Base-by-base conservation (phyloP, 805 yeast species). In the Cyberlindnera meyerae region DNA sequence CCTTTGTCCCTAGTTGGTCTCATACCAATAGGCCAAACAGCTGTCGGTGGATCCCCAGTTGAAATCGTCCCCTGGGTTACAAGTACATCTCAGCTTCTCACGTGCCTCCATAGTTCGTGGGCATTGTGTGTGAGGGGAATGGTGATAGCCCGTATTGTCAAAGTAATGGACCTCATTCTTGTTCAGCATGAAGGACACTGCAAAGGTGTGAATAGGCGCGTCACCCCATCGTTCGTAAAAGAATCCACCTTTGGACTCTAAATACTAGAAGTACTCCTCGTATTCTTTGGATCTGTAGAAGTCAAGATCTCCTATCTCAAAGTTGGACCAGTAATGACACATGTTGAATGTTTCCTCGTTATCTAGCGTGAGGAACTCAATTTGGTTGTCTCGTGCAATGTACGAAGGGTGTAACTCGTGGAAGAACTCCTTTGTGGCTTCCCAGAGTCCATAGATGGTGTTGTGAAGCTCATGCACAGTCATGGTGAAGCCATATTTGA, bases 151-250 rank as follows among this genome's bases (percentile, higher is more conserved):
- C 27, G 84, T 68, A 44, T 84, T 80, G 39, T 77, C 80, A 51
- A 85, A 82, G 63, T 73, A 82, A 57, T 81, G 85, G 13, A 85
- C 55, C 50, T 82, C 73, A 21, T 65, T 61, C 48, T 68, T 66
- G 43, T 75, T 70, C 34, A 79, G 58, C 51, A 82, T 68, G 31
- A 80, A 61, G 2, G 87, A 62, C 3, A 77, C 83, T 5, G 84
- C 94, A 34, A 85, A 70, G 1, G 94, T 75, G 61, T 85, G 95
- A n/a, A 85, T 75, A 4, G 95, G 95, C 0, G 95, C 95, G 61
- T 86, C 96, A 15, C 96, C 96, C 95, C 95, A 86, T 47, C 96
- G 70, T 62, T 86, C 93, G 54, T 83, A 82, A 57, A 75, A 84
- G 57, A 84, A 84, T 1, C 94, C 95, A 39, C 94, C 94, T 3